Evolutionary conservation across 2,329 filamentous ascomycete genomes (phyloP).

Genomic region (Aaosphaeria pasadenensis): DNA sequence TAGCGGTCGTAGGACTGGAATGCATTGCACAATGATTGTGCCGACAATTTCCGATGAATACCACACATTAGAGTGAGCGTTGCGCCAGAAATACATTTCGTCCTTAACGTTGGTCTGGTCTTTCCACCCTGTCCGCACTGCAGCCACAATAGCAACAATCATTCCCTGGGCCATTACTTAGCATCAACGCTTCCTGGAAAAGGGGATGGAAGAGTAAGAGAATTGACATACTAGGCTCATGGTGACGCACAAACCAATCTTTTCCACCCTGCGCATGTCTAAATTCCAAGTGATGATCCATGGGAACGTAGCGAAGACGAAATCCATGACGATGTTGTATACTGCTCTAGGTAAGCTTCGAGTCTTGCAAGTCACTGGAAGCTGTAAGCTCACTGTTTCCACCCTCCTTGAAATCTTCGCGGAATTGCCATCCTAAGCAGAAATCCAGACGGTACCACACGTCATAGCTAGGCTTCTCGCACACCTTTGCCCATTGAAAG

Average conservation of each 20-base stretch:
- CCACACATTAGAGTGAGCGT: constrained; percentile 48
- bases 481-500: constrained; percentile 51
- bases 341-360: constrained; percentile 30
- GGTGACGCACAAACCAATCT: constrained; percentile 49
- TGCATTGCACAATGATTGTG: constrained; percentile 55
- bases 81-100: constrained; percentile 49
- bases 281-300: constrained; percentile 50
- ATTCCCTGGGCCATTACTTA: constrained; percentile 31
- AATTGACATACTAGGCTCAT: constrained; percentile 42
- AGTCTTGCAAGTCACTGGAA: background rate
- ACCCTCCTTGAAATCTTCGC: constrained; percentile 48
- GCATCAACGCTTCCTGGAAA: background rate
- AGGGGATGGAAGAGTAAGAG: background rate
- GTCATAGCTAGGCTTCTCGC: constrained; percentile 42
- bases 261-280: constrained; percentile 49
- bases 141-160: constrained; percentile 49
- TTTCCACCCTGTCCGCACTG: constrained; percentile 50
- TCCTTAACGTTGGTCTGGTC: constrained; percentile 47
- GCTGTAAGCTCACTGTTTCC: constrained; percentile 45
- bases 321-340: constrained; percentile 56
- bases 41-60: constrained; percentile 53
- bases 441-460: constrained; percentile 49
- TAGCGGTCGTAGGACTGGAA: constrained; percentile 51
- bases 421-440: constrained; percentile 40
- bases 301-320: constrained; percentile 50